Evolutionary conservation across 1,139 yeast species (phyloP).

Genomic region (Spathaspora sp.): DNA sequence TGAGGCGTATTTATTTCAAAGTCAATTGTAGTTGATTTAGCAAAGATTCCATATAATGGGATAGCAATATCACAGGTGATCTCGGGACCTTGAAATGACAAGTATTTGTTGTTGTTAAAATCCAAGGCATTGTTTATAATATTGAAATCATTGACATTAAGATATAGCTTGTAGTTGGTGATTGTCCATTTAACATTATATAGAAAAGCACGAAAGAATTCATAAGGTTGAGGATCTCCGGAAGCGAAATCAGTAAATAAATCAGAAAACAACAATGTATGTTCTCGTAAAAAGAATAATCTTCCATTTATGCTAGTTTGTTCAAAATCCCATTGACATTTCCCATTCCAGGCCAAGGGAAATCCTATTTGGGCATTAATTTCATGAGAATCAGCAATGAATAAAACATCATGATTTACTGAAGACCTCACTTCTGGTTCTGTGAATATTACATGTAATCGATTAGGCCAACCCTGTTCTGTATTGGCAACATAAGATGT

Average conservation of each 20-base stretch:
- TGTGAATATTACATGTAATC: constrained; percentile 46
- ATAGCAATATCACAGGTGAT: constrained; percentile 48
- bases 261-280: constrained; percentile 72
- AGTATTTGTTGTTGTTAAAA: constrained; percentile 71
- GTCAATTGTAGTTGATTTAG: constrained; percentile 55
- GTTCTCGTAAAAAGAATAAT: constrained; percentile 79
- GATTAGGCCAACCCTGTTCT: constrained; percentile 59
- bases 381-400: constrained; percentile 60
- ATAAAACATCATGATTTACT: constrained; percentile 82
- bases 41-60: constrained; percentile 63
- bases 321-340: constrained; percentile 64
- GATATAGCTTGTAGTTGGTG: constrained; percentile 55
- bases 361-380: constrained; percentile 59
- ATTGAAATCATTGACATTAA: constrained; percentile 84
- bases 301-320: constrained; percentile 53
- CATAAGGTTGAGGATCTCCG: constrained; percentile 74
- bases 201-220: constrained; percentile 67
- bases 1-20: constrained; percentile 57
- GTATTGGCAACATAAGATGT: constrained; percentile 53
- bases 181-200: constrained; percentile 64
- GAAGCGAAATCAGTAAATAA: constrained; percentile 73
- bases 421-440: constrained; percentile 74
- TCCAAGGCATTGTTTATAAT: constrained; percentile 88
- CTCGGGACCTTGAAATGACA: constrained; percentile 70
- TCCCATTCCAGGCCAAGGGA: constrained; percentile 83